Percentiles rank a stretch among this genome's conserved stretches.
These are phyloP conservation scores for Posidonia australis DNA, from an alignment of 106 monocot species.

Conservation along the genomic window DNA sequence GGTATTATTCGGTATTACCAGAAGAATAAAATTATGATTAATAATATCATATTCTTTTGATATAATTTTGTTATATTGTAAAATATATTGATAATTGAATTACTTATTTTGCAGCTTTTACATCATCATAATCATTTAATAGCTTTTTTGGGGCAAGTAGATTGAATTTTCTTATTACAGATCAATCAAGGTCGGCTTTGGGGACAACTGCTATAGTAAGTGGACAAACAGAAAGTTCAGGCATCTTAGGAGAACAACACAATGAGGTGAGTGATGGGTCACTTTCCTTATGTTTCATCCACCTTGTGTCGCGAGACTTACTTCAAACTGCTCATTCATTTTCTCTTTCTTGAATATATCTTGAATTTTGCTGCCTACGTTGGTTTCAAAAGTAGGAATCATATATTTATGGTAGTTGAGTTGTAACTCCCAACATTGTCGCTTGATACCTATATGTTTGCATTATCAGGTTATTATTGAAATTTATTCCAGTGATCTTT, in stretches of 20 bases:
- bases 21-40: no score
- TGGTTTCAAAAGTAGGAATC: no score
- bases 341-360: background rate
- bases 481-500: no score
- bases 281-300: background rate
- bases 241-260: constrained; percentile 1
- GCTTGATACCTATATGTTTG: no score
- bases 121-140: background rate
- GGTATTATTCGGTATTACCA: background rate
- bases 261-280: background rate
- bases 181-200: background rate
- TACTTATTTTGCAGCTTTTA: background rate
- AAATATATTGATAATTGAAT: no score
- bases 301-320: background rate
- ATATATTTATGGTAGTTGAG: no score
- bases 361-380: background rate
- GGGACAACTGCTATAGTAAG: background rate
- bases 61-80: no score
- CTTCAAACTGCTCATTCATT: background rate
- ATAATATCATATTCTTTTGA: no score
- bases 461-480: no score
- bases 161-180: background rate
- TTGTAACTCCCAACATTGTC: no score
- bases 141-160: background rate
- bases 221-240: background rate